A percentile compares a stretch with the other conserved stretches of the same genome.
Evolutionary conservation across 176 grass and related monocot species (phyloP).

Genomic region (Musa schizocarpa): DNA sequence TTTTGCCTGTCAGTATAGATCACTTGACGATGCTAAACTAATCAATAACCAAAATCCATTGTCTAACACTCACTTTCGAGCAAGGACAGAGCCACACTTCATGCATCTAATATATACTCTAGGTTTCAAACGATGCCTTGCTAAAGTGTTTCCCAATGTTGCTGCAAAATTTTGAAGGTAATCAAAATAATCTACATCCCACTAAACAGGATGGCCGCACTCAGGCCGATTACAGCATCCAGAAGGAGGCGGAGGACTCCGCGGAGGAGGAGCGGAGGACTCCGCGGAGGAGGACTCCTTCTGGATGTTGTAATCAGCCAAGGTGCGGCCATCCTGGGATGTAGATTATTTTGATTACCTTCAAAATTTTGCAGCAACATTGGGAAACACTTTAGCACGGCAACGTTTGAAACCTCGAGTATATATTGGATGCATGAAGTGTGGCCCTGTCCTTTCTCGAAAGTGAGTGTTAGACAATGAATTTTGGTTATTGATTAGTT

Average conservation of each 20-base stretch:
- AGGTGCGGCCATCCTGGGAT: no score
- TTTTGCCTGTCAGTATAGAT: slow-evolving; percentile 7
- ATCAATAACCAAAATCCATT: neutral
- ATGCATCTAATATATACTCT: slow-evolving; percentile 94
- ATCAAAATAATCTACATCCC: neutral
- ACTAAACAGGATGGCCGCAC: no score
- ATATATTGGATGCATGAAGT: slow-evolving; percentile 98
- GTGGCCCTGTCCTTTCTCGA: slow-evolving; percentile 58
- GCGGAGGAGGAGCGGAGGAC: no score
- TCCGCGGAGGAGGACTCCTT: no score
- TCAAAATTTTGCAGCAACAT: slow-evolving; percentile 25
- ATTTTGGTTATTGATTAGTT: neutral
- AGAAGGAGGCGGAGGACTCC: no score
- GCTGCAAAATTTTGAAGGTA: slow-evolving; percentile 29
- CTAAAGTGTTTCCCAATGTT: slow-evolving; percentile 66
- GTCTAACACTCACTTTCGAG: slow-evolving; percentile 47
- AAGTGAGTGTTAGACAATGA: slow-evolving; percentile 39
- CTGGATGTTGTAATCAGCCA: no score
- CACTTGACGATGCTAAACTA: neutral
- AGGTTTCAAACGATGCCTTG: slow-evolving; percentile 52
- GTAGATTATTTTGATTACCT: neutral
- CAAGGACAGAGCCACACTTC: slow-evolving; percentile 76
- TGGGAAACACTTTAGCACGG: no score
- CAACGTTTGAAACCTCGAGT: slow-evolving; percentile 56
- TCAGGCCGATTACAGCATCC: no score